Conservation (phyloP, 352 stramenopile genomes). For the Globisporangium ultimum region DNA sequence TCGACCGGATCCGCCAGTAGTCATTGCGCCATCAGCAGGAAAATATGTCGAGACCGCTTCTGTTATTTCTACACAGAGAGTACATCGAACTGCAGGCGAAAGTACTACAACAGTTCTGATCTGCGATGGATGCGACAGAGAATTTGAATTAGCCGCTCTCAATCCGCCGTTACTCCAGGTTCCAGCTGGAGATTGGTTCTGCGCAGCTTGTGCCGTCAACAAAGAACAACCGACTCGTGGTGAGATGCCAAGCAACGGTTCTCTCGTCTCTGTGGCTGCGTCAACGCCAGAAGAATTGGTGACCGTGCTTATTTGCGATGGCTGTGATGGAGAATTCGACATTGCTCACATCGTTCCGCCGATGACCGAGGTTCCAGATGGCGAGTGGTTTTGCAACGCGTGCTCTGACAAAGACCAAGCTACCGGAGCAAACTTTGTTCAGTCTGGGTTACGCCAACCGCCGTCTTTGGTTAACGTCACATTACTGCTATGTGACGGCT, state of each 20-base stretch:
- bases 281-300: slow-evolving; percentile 8
- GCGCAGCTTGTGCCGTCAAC: slow-evolving; percentile 3
- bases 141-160: slow-evolving; percentile 18
- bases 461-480: slow-evolving; percentile 18
- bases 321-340: slow-evolving; percentile 68
- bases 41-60: not conserved
- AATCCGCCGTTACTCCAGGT: slow-evolving; percentile 13
- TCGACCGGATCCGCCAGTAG: not conserved
- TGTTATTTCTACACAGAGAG: not conserved
- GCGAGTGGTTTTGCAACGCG: slow-evolving; percentile 39
- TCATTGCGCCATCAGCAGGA: not conserved
- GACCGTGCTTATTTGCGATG: slow-evolving; percentile 58
- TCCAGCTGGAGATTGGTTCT: slow-evolving; percentile 28
- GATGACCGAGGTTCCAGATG: slow-evolving; percentile 34
- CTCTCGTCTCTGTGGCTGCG: not conserved
- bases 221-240: not conserved
- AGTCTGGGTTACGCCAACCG: not conserved
- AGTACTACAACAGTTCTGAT: slow-evolving; percentile 5
- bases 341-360: slow-evolving; percentile 41
- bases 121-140: slow-evolving; percentile 27
- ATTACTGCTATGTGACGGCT: slow-evolving; percentile 68
- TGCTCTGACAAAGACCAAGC: slow-evolving; percentile 16
- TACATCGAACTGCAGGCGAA: not conserved
- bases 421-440: not conserved
- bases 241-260: not conserved